Percentiles rank a stretch among this genome's conserved stretches.
Evolutionary conservation across 2,329 filamentous ascomycete species (phyloP).

Genomic region (Apiospora rasikravindrae): DNA sequence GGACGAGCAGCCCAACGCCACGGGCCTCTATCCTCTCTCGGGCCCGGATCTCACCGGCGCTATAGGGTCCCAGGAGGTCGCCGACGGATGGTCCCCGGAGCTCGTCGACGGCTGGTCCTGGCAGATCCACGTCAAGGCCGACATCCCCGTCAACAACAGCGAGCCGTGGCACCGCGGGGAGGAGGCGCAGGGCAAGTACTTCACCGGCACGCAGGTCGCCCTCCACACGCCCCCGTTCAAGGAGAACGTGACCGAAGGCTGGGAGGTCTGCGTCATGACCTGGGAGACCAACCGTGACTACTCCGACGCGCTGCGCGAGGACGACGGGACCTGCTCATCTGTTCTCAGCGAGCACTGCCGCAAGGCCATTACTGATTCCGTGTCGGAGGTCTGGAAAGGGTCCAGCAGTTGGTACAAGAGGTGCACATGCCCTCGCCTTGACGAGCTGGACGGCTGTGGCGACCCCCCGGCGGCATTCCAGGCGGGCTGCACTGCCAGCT

Average conservation of each 20-base stretch:
- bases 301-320: constrained; percentile 18
- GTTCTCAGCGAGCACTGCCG: no score
- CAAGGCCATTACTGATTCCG: no score
- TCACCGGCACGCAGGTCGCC: constrained; percentile 18
- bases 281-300: constrained; percentile 13
- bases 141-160: constrained; percentile 19
- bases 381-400: no score
- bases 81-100: neutral
- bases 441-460: no score
- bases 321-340: constrained; percentile 15
- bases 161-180: neutral
- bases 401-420: no score
- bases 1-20: constrained; percentile 18
- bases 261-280: constrained; percentile 17
- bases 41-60: constrained; percentile 15
- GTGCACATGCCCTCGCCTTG: no score
- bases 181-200: constrained; percentile 5
- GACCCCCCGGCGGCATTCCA: no score
- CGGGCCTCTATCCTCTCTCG: constrained; percentile 19
- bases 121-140: constrained; percentile 18
- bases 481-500: no score
- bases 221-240: neutral
- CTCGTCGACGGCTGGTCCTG: constrained; percentile 19
- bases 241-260: neutral
- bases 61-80: neutral